Percentiles rank a stretch among this genome's conserved stretches.
phyloP scores from a whole-genome alignment of 257 asterid species.

The Verbascum thapsus region DNA sequence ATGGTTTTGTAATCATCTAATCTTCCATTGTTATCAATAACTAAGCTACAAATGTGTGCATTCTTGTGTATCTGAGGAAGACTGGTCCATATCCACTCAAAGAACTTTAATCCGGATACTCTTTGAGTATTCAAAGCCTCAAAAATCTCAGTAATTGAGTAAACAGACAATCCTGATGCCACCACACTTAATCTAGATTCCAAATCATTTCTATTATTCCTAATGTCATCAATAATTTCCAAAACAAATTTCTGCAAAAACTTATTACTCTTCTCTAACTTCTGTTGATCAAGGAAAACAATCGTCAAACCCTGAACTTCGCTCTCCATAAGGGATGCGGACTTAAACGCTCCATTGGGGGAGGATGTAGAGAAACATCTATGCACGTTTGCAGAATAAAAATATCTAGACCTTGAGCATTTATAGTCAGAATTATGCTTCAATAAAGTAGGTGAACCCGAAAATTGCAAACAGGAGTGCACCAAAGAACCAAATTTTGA shows the following conservation, averaged over 20 bases:
- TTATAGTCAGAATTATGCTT: neutral
- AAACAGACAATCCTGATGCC: conserved; percentile 32
- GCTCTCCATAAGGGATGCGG: conserved; percentile 28
- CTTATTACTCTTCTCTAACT: conserved; percentile 23
- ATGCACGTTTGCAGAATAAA: conserved; percentile 14
- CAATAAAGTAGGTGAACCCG: conserved; percentile 3
- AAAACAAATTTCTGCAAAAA: conserved; percentile 28
- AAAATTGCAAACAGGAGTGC: conserved; percentile 10
- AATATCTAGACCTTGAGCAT: conserved; percentile 8
- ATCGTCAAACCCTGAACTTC: conserved; percentile 17
- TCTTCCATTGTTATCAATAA: conserved; percentile 69
- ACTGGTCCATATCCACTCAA: conserved; percentile 56
- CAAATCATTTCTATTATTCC: conserved; percentile 43
- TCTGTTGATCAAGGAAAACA: conserved; percentile 13
- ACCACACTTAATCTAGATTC: conserved; percentile 45
- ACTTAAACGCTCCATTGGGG: conserved; percentile 23
- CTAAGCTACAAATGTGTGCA: conserved; percentile 56
- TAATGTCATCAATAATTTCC: conserved; percentile 52
- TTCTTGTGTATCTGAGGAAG: conserved; percentile 41
- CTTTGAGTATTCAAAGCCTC: conserved; percentile 47
- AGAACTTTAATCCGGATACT: conserved; percentile 62
- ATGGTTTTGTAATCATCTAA: conserved; percentile 66
- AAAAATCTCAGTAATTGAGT: conserved; percentile 48
- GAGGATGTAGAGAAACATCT: conserved; percentile 33
- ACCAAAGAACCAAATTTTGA: neutral